Conservation (phyloP, 345 rosid species). For the Salix brachista region DNA sequence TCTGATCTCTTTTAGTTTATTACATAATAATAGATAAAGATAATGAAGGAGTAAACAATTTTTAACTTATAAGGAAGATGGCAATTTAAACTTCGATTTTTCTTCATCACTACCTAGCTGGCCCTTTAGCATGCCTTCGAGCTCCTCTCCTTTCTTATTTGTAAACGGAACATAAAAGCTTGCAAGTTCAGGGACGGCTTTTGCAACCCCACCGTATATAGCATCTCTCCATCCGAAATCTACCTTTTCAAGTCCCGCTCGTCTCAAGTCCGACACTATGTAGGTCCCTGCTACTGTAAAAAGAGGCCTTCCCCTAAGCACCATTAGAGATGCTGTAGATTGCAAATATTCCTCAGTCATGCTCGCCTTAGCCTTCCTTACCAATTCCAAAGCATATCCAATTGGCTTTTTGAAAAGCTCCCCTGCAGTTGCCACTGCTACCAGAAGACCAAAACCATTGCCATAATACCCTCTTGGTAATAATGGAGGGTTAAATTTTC, state of each 20-base stretch:
- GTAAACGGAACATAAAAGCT: neutral
- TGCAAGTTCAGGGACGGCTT: neutral
- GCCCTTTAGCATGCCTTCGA: neutral
- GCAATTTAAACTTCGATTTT: neutral
- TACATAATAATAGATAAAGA: too few relatives aligned
- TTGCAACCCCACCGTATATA: constrained; percentile 7
- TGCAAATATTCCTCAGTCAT: constrained; percentile 14
- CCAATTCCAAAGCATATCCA: constrained; percentile 27
- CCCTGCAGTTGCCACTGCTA: constrained; percentile 17
- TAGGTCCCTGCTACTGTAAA: neutral
- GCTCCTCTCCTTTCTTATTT: constrained; percentile 18
- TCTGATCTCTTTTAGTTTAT: too few relatives aligned
- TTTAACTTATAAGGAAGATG: neutral
- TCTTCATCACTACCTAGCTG: neutral
- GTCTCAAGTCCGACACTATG: neutral
- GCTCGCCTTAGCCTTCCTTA: constrained; percentile 19
- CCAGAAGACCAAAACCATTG: constrained; percentile 25
- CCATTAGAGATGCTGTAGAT: constrained; percentile 17
- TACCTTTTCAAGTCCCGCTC: neutral
- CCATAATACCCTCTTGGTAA: constrained; percentile 36
- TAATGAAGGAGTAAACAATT: neutral
- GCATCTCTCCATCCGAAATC: constrained; percentile 26
- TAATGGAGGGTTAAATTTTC: neutral
- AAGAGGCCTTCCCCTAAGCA: neutral
- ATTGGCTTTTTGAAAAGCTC: constrained; percentile 14